Evolutionary conservation across 2,329 filamentous ascomycete species (phyloP), one percentile per base, ranked within the genome.

Genomic region (Septoria linicola): DNA sequence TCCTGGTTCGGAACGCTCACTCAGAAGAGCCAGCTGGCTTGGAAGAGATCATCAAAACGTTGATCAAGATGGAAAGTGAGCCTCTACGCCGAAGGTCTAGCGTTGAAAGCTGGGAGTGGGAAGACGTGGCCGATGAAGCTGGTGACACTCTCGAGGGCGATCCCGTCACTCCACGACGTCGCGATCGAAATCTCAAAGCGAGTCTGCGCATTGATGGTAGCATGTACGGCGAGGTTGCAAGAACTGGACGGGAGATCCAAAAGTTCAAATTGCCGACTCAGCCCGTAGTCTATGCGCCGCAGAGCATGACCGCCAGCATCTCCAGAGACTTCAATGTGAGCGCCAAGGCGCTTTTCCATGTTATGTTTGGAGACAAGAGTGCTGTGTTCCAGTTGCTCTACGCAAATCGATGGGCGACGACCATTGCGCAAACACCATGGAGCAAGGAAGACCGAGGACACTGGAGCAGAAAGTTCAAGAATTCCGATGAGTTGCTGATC

Each of bases 351-450:
- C 83, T 96, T 51, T 99, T 97, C 69, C 92, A 97, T 66, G 88
- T 97, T 13, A 80, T 99, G 44, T 99, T 97, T 70, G 93, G 93
- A 31, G 93, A 99, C 70, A 95, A 92, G 72, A 95, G 89, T 67
- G 89, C 91, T 27, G 85, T 97, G 32, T 99, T 96, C 72, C 89
- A 93, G 62, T 84, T 92, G 64, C 77, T 97, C 23, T 92, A 96
- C 67, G 86, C 89, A 66, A 89, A 95, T 67, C 81, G 88, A 44
- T 80, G 84, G 62, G 89, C 88, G 11, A 81, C 85, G 68, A 72
- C 85, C 56, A 90, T 96, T 56, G 83, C 86, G 2, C 91, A 96
- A 70, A 87, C 88, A 0, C 89, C 92, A 0, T 99, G 93, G 93
- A 76, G 78, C 14, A 77, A 84, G 41, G 75, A 81, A 3, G 87